Percentiles rank a stretch among this genome's conserved stretches.
Evolutionary conservation across 2,329 filamentous ascomycete genomes (phyloP).

Genomic region (Rhynchosporium agropyri): DNA sequence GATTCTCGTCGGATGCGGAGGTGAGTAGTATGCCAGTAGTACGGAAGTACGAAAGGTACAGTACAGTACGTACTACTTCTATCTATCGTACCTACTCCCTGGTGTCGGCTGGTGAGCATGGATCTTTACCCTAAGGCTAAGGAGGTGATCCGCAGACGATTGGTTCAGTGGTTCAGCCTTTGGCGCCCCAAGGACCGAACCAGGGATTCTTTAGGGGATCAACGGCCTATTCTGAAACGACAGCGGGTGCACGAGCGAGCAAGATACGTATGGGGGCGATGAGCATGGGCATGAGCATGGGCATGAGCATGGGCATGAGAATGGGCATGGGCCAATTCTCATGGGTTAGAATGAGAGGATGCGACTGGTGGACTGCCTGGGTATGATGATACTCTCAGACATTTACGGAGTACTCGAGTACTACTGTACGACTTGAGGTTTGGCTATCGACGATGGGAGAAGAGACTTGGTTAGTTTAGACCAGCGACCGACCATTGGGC

Average conservation of each 20-base stretch:
- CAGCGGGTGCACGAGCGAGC: conserved; percentile 15
- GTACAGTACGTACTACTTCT: too few relatives aligned
- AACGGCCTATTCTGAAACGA: conserved; percentile 20
- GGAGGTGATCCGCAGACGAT: too few relatives aligned
- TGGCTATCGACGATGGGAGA: not conserved
- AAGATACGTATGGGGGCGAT: not conserved
- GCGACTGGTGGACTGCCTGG: too few relatives aligned
- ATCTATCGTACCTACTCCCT: too few relatives aligned
- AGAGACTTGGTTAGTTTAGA: conserved; percentile 8
- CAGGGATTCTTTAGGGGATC: not conserved
- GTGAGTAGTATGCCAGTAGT: too few relatives aligned
- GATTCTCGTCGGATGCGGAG: not conserved
- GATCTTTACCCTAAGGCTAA: too few relatives aligned
- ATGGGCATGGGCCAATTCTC: not conserved
- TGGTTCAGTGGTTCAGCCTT: conserved; percentile 5
- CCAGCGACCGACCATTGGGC: not conserved
- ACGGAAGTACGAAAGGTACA: too few relatives aligned
- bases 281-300: too few relatives aligned
- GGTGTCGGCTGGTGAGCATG: too few relatives aligned
- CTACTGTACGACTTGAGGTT: not conserved
- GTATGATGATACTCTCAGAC: too few relatives aligned
- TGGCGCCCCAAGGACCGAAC: conserved; percentile 7
- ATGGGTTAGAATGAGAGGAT: conserved; percentile 1
- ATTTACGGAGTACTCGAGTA: too few relatives aligned
- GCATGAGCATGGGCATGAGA: too few relatives aligned